These are phyloP conservation scores for Bruguiera hainesii DNA, from an alignment of 441 rosid species.

Conservation along the genomic window DNA sequence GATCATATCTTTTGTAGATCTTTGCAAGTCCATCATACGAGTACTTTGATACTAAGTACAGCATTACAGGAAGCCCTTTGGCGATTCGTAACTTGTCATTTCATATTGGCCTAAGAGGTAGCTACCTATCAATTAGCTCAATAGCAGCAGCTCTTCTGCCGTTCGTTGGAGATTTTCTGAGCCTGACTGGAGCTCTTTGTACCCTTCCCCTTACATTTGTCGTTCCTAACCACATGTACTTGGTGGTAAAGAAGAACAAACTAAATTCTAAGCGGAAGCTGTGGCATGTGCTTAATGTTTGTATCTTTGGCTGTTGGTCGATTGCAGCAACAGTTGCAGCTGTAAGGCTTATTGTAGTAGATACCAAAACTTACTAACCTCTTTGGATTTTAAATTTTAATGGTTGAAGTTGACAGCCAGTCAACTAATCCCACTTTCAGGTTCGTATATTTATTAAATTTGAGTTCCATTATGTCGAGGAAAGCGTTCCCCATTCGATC, in stretches of 20 bases:
- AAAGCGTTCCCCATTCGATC: too few species aligned
- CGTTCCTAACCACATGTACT: constrained; percentile 86
- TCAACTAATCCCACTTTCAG: too few species aligned
- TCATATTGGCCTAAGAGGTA: constrained; percentile 63
- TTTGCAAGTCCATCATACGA: constrained; percentile 92
- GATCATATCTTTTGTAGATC: constrained; percentile 38
- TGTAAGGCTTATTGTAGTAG: constrained; percentile 59
- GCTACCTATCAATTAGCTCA: constrained; percentile 66
- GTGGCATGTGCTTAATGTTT: constrained; percentile 87
- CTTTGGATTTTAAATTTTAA: too few species aligned
- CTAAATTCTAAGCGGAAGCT: constrained; percentile 41
- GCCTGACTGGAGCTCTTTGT: constrained; percentile 83
- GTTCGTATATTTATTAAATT: too few species aligned
- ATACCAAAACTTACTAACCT: constrained; percentile 53
- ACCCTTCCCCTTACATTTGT: constrained; percentile 90
- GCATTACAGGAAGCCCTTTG: constrained; percentile 64
- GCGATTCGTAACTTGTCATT: constrained; percentile 50
- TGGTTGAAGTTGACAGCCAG: too few species aligned
- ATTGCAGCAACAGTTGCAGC: constrained; percentile 68
- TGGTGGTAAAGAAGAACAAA: constrained; percentile 52
- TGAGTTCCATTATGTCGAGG: too few species aligned
- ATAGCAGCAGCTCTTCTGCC: constrained; percentile 76
- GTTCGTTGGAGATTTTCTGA: constrained; percentile 81
- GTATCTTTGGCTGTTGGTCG: constrained; percentile 59
- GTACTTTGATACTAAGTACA: constrained; percentile 74